Conservation (phyloP, 148 eudicot genomes). For the Camellia sinensis region DNA sequence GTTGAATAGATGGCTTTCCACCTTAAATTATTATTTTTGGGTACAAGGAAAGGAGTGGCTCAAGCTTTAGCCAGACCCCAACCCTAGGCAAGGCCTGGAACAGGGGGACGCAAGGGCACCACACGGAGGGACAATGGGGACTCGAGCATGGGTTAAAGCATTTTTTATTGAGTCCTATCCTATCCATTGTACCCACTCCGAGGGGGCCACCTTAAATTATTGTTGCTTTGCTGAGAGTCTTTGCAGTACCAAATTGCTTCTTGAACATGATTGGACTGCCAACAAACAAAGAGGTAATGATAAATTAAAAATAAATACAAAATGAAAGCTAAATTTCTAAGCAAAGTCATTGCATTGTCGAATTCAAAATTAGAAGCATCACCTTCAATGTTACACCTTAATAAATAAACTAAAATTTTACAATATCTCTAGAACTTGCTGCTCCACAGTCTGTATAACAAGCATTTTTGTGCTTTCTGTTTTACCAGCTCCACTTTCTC, state of each 20-base stretch:
- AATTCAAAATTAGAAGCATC: conserved; percentile 4
- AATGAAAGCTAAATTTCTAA: background rate
- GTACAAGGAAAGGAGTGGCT: too few species aligned
- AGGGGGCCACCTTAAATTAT: too few species aligned
- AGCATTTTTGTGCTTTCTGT: too few species aligned
- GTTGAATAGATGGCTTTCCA: conserved; percentile 5
- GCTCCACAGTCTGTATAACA: conserved; percentile 59
- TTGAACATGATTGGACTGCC: conserved; percentile 69
- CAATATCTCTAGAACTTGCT: conserved; percentile 58
- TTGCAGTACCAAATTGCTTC: conserved; percentile 84
- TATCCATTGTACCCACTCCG: too few species aligned
- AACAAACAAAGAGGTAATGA: conserved; percentile 16
- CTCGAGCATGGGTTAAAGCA: too few species aligned
- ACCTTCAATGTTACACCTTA: background rate
- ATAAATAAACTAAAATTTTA: background rate
- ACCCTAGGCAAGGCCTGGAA: too few species aligned
- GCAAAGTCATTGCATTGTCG: conserved; percentile 6
- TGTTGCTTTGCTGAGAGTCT: conserved; percentile 73
- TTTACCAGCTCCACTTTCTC: too few species aligned
- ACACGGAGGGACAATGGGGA: too few species aligned
- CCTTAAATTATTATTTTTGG: too few species aligned
- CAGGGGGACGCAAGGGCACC: too few species aligned
- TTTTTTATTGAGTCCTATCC: too few species aligned
- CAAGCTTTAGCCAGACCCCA: too few species aligned
- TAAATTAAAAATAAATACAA: background rate